phyloP scores from a whole-genome alignment of 2,329 filamentous ascomycete genomes.

The Colletotrichum camelliae region DNA sequence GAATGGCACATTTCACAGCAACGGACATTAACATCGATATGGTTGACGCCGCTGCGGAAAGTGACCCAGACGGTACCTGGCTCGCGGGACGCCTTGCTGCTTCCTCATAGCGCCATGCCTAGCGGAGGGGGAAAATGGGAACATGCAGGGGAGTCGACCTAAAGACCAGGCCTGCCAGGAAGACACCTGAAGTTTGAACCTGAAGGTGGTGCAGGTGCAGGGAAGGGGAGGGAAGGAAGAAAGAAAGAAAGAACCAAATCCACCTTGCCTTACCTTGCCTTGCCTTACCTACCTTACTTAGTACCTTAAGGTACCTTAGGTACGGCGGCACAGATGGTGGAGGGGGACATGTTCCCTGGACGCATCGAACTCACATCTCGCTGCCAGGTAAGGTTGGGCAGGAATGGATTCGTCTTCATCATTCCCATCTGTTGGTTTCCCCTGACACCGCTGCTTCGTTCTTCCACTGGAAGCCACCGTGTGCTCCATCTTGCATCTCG shows the following conservation, averaged over 20 bases:
- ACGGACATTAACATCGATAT: background rate
- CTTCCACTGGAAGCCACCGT: background rate
- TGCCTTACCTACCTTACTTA: background rate
- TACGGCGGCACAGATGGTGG: background rate
- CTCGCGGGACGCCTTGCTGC: background rate
- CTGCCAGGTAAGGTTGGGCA: background rate
- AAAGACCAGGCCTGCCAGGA: background rate
- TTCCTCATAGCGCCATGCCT: constrained; percentile 1
- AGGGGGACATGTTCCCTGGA: background rate
- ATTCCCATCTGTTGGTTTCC: background rate
- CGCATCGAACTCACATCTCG: background rate
- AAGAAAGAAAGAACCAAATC: background rate
- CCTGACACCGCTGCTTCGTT: background rate
- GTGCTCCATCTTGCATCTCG: background rate
- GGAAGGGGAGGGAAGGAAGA: background rate
- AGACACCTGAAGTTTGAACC: background rate
- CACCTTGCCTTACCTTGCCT: background rate
- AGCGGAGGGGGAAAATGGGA: background rate
- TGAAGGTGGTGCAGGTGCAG: background rate
- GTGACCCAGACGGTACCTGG: background rate
- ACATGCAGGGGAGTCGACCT: background rate
- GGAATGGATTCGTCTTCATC: background rate
- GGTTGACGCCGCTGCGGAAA: background rate
- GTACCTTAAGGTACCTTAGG: too few species aligned
- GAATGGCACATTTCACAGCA: background rate